Evolutionary conservation across 1,284 basidiomycete species (phyloP).

Genomic region (Sporisorium scitamineum): DNA sequence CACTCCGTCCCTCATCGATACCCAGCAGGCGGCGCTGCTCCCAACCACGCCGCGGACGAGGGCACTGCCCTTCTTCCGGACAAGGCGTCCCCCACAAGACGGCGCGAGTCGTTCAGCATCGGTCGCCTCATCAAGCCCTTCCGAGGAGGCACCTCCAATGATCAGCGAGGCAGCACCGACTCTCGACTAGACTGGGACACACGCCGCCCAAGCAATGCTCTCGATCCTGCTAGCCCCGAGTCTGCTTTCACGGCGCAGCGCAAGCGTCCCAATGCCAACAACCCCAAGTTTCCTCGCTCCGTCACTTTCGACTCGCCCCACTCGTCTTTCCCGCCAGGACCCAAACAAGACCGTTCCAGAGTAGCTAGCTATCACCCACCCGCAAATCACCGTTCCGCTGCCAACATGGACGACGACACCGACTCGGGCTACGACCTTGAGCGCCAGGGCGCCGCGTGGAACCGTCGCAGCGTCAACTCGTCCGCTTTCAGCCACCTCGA

Average conservation of each 20-base stretch:
- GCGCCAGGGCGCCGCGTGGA: conserved; percentile 30
- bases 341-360: conserved; percentile 26
- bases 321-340: conserved; percentile 47
- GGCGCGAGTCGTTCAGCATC: conserved; percentile 39
- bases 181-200: conserved; percentile 25
- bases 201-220: conserved; percentile 42
- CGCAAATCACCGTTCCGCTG: background rate
- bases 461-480: conserved; percentile 37
- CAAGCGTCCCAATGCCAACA: conserved; percentile 25
- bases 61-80: conserved; percentile 20
- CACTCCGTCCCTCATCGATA: background rate
- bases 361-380: conserved; percentile 39
- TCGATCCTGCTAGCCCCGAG: conserved; percentile 26
- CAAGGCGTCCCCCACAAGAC: background rate
- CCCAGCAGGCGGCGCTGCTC: conserved; percentile 6
- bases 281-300: conserved; percentile 32
- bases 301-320: conserved; percentile 48
- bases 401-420: conserved; percentile 25
- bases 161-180: background rate
- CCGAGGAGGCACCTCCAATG: conserved; percentile 11
- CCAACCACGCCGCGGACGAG: conserved; percentile 17
- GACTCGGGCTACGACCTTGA: conserved; percentile 49
- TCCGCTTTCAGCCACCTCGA: conserved; percentile 62
- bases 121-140: conserved; percentile 39
- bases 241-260: conserved; percentile 11